A percentile compares a stretch with the other conserved stretches of the same genome.
These are phyloP conservation scores for Nephelium lappaceum DNA, from an alignment of 345 rosid genomes.

Conservation along the genomic window DNA sequence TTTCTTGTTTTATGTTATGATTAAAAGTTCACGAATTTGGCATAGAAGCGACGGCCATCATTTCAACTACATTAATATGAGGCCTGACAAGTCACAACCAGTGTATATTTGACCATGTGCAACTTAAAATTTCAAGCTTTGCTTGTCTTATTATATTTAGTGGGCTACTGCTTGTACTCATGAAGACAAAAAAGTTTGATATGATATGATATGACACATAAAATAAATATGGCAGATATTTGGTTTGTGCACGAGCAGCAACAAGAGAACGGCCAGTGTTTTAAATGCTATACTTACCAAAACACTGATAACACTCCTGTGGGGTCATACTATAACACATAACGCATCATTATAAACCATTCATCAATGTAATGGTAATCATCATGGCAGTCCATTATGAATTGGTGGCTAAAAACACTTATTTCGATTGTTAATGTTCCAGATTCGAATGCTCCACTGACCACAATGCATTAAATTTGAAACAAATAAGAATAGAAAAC, in stretches of 20 bases:
- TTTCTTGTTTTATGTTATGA: background rate
- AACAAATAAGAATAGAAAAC: constrained; percentile 26
- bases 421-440: no score
- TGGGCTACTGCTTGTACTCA: background rate
- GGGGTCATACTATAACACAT: no score
- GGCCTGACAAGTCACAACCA: background rate
- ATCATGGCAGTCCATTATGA: no score
- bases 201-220: constrained; percentile 23
- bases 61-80: constrained; percentile 19
- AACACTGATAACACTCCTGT: background rate
- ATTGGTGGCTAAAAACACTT: no score
- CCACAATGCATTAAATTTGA: no score
- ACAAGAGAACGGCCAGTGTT: background rate
- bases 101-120: constrained; percentile 5
- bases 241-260: background rate
- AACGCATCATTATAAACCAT: no score
- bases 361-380: no score
- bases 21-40: background rate
- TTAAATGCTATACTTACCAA: background rate
- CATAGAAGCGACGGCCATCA: background rate
- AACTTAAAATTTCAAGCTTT: background rate
- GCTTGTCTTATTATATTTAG: background rate
- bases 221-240: background rate
- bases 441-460: no score
- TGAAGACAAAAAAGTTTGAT: constrained; percentile 21